A percentile compares a stretch with the other conserved stretches of the same genome.
These are phyloP conservation scores for Arthroderma sp. DNA, from an alignment of 2,329 filamentous ascomycete genomes.

Conservation along the genomic window DNA sequence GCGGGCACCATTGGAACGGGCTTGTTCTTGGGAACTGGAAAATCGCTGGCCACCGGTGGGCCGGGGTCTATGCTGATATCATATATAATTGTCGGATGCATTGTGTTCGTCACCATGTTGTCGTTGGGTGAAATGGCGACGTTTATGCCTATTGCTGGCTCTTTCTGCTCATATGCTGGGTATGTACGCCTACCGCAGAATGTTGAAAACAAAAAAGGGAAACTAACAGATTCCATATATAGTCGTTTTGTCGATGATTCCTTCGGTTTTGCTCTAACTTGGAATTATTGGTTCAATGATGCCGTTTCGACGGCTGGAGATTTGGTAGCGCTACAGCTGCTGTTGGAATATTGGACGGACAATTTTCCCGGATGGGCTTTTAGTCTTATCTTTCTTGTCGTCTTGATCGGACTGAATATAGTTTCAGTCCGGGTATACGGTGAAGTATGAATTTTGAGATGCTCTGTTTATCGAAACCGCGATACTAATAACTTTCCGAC, in stretches of 20 bases:
- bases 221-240: neutral
- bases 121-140: constrained; percentile 49
- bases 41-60: constrained; percentile 45
- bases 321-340: constrained; percentile 44
- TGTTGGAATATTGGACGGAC: constrained; percentile 49
- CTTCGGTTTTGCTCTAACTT: constrained; percentile 31
- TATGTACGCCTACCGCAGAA: constrained; percentile 14
- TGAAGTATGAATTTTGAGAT: constrained; percentile 26
- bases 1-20: constrained; percentile 39
- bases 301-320: constrained; percentile 48
- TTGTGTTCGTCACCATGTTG: constrained; percentile 48
- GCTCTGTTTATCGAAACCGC: neutral
- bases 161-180: constrained; percentile 44
- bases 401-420: constrained; percentile 41
- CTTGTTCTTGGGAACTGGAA: constrained; percentile 49
- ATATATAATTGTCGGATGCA: constrained; percentile 44
- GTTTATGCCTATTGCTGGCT: constrained; percentile 41
- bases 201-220: neutral
- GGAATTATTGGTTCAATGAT: constrained; percentile 51
- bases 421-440: constrained; percentile 42
- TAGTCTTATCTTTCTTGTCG: constrained; percentile 47
- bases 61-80: constrained; percentile 46
- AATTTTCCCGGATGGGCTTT: constrained; percentile 51
- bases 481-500: constrained; percentile 1
- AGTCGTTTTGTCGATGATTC: constrained; percentile 33